Base-by-base conservation (phyloP, 805 yeast genomes). In the Wickerhamiella sorbophila region DNA sequence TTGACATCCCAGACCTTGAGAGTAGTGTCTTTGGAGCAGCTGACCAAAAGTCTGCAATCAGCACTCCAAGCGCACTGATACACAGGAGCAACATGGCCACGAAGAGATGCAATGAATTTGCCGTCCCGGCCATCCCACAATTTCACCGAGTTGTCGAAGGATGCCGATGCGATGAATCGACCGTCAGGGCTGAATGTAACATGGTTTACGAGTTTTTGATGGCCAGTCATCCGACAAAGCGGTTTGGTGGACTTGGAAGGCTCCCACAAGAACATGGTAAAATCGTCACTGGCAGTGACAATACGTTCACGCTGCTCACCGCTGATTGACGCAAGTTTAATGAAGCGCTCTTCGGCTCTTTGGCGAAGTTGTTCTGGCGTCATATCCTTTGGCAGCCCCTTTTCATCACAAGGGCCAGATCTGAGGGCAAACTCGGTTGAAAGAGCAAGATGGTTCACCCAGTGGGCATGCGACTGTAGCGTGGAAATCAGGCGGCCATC, bases 11-110 rank as follows among this genome's bases (percentile, higher is more conserved):
- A 88, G 2, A 88, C 94, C 60, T 88, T 88, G 56, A 88, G 69
- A 1, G 97, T 88, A 1, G 97, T 87, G 60, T 88, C 97, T 58
- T 88, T 88, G 12, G 96, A 86, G 60, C 95, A 82, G 55, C 94
- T 81, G 8, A 86, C 98, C 43, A 91, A 65, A 31, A 88, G 65
- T 52, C 98, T 69, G 60, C 88, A 82, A 56, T 91, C 98, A 1
- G 95, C 79, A 3, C 95, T 85, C 98, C 98, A 91, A 0, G 97
- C 84, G 4, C 94, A 85, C 62, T 88, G 96, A 60, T 91, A 91
- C 0, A 91, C 98, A 2, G 97, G 85, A 0, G 96, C 95, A 44
- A 91, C 98, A 59, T 91, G 98, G 1, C 98, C 98, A 49, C 98
- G 69, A 54, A 91, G 75, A 0, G 97, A 85, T 4, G 94, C 75